These are phyloP conservation scores for Leccinellum rugosiceps DNA, from an alignment of 768 basidiomycete genomes.

Conservation along the genomic window DNA sequence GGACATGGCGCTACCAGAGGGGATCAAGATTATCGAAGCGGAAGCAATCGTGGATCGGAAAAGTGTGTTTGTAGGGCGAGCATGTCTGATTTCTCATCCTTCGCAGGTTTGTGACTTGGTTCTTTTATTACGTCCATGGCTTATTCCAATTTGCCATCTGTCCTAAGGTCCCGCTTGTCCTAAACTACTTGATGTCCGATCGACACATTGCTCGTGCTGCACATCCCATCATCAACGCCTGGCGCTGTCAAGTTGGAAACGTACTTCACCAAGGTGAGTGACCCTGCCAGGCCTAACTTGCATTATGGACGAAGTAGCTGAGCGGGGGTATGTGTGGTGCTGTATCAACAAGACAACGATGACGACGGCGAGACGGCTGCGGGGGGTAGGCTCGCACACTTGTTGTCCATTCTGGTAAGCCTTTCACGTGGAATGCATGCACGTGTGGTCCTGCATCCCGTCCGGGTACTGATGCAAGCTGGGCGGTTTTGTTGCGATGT, in stretches of 20 bases:
- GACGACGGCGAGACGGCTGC: conserved; percentile 95
- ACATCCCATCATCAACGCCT: conserved; percentile 80
- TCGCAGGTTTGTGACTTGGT: conserved; percentile 49
- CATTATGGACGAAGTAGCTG: background rate
- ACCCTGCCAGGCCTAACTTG: background rate
- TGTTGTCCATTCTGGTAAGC: conserved; percentile 81
- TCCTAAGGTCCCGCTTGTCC: conserved; percentile 63
- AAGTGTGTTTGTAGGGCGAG: conserved; percentile 82
- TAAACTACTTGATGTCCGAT: conserved; percentile 68
- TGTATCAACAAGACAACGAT: conserved; percentile 67
- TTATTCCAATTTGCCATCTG: background rate
- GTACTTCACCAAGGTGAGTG: conserved; percentile 70
- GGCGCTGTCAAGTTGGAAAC: conserved; percentile 67
- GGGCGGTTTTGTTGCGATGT: background rate
- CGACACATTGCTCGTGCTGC: conserved; percentile 70
- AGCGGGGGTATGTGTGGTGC: background rate
- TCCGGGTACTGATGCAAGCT: background rate
- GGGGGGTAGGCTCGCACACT: conserved; percentile 84
- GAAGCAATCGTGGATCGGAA: conserved; percentile 86
- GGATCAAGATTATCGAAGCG: conserved; percentile 63
- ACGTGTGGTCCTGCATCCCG: background rate
- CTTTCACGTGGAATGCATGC: background rate
- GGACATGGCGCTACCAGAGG: conserved; percentile 45
- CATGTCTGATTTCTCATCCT: conserved; percentile 75
- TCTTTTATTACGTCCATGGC: background rate